Conservation (phyloP, 2,329 filamentous ascomycete species). For the Pseudogymnoascus sp. region DNA sequence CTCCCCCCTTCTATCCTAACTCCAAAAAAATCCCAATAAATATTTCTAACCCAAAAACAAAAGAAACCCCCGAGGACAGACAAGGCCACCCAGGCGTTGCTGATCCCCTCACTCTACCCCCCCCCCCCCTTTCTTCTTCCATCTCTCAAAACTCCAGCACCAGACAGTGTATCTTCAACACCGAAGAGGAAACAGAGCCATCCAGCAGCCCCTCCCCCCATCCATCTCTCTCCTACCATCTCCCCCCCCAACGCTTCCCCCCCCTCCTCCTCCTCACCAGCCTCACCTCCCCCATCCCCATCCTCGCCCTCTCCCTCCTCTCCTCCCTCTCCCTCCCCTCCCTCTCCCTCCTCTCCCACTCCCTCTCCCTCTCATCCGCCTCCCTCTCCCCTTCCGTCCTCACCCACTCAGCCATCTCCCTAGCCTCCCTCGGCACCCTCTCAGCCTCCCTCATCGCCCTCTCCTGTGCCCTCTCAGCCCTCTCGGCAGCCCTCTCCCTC, state of each 20-base stretch:
- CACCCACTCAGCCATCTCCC: too few species aligned
- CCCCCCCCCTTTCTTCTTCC: neutral
- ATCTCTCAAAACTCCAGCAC: neutral
- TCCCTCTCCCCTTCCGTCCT: neutral
- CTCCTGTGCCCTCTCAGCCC: neutral
- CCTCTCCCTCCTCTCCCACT: neutral
- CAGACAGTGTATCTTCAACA: neutral
- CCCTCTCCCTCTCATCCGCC: too few species aligned
- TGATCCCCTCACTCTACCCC: neutral
- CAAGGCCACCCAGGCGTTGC: neutral
- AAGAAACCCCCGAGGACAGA: neutral
- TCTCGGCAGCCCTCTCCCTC: neutral
- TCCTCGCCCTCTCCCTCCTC: neutral
- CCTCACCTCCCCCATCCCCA: too few species aligned
- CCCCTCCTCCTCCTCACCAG: neutral
- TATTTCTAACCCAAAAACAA: neutral
- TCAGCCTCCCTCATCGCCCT: neutral
- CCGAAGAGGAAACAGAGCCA: neutral
- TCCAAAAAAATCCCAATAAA: too few species aligned
- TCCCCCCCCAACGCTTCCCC: neutral
- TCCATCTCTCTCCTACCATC: neutral
- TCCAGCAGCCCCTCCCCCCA: neutral
- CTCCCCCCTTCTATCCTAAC: too few species aligned
- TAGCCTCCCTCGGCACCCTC: neutral
- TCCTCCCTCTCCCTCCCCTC: neutral